Conservation (phyloP, 441 rosid genomes). For the Adansonia rubrostipa region DNA sequence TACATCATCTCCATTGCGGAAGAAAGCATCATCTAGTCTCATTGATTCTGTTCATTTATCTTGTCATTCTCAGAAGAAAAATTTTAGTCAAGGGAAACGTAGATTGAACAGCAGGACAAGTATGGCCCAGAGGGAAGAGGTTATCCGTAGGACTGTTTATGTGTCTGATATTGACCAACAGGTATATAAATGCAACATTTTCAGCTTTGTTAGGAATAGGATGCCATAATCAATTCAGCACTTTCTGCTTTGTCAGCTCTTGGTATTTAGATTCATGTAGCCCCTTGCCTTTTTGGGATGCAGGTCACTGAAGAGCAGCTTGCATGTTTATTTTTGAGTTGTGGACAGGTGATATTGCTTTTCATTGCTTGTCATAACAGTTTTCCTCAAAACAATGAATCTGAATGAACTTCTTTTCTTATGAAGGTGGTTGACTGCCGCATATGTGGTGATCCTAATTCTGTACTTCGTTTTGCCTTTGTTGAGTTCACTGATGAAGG, state of each 20-base stretch:
- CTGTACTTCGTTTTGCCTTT: slow-evolving; percentile 95
- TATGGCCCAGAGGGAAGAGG: slow-evolving; percentile 82
- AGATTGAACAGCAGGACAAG: slow-evolving; percentile 74
- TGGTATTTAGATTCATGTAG: slow-evolving; percentile 5
- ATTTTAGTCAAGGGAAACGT: slow-evolving; percentile 62
- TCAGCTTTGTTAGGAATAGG: not conserved
- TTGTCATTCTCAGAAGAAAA: slow-evolving; percentile 57
- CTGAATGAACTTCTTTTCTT: slow-evolving; percentile 24
- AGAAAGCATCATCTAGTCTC: not conserved
- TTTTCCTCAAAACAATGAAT: not conserved
- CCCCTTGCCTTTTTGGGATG: slow-evolving; percentile 10
- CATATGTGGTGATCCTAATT: slow-evolving; percentile 95
- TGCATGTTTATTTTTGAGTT: slow-evolving; percentile 77
- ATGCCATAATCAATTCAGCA: slow-evolving; percentile 1
- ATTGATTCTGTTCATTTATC: slow-evolving; percentile 20
- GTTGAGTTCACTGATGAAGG: slow-evolving; percentile 93
- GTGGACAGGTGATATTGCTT: slow-evolving; percentile 69
- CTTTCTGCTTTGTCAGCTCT: not conserved
- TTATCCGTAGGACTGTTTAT: slow-evolving; percentile 82
- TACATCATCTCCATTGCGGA: not conserved
- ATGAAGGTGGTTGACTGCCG: slow-evolving; percentile 94
- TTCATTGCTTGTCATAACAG: slow-evolving; percentile 19
- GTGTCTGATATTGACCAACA: slow-evolving; percentile 86
- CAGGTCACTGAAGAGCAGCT: slow-evolving; percentile 98
- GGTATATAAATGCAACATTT: not conserved